Evolutionary conservation across 2,329 filamentous ascomycete genomes (phyloP).

Genomic region (Chrysoporthe puriensis): DNA sequence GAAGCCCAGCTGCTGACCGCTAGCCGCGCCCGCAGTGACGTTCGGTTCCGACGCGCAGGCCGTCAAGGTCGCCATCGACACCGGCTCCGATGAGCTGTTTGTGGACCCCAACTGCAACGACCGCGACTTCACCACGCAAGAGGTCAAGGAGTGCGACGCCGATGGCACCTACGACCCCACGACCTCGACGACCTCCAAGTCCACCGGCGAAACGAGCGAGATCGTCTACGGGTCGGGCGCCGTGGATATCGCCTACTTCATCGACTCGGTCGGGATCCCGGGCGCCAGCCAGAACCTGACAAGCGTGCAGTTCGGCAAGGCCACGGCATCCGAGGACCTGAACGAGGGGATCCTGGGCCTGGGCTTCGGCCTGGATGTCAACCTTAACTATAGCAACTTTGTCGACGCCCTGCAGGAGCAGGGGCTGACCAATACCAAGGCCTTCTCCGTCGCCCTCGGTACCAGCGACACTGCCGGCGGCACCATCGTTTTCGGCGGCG

Average conservation of each 20-base stretch:
- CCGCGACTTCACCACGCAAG: slow-evolving; percentile 41
- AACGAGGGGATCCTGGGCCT: slow-evolving; percentile 68
- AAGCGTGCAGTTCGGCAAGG: slow-evolving; percentile 63
- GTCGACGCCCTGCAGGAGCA: slow-evolving; percentile 50
- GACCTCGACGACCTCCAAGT: slow-evolving; percentile 40
- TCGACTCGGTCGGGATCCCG: slow-evolving; percentile 42
- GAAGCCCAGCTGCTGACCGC: neutral
- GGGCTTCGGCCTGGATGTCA: slow-evolving; percentile 58
- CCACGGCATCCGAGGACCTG: slow-evolving; percentile 48
- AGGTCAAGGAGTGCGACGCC: slow-evolving; percentile 42
- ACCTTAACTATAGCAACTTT: slow-evolving; percentile 49
- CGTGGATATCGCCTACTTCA: slow-evolving; percentile 47
- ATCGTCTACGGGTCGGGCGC: slow-evolving; percentile 52
- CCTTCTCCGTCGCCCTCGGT: slow-evolving; percentile 41
- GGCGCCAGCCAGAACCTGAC: slow-evolving; percentile 42
- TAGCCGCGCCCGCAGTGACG: slow-evolving; percentile 37
- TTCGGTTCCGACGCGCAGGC: slow-evolving; percentile 55
- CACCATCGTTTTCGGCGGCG: slow-evolving; percentile 47
- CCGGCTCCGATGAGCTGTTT: slow-evolving; percentile 59
- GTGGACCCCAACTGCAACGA: slow-evolving; percentile 61
- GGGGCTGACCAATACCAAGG: slow-evolving; percentile 48
- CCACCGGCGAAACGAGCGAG: slow-evolving; percentile 35
- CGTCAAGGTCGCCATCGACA: slow-evolving; percentile 56
- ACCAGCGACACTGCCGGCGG: slow-evolving; percentile 35
- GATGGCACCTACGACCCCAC: slow-evolving; percentile 45